phyloP scores from a whole-genome alignment of 768 basidiomycete species.

The Mycena epipterygia region DNA sequence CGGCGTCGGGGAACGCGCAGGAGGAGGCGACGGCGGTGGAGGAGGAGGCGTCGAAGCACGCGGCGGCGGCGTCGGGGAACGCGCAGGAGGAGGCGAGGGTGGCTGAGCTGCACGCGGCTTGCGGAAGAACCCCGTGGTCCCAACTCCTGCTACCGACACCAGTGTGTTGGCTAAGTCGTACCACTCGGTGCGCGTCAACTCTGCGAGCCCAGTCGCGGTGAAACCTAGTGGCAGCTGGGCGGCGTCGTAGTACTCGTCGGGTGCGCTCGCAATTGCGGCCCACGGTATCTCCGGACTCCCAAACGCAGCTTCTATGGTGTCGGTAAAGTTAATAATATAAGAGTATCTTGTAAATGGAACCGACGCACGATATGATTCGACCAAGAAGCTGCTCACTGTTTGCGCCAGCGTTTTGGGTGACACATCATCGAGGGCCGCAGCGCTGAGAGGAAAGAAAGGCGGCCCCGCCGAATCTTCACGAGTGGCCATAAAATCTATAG shows the following conservation, averaged over 20 bases:
- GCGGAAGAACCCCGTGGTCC: constrained; percentile 17
- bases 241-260: constrained; percentile 14
- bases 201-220: not conserved
- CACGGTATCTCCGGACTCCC: not conserved
- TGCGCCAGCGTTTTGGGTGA: not conserved
- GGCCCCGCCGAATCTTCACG: not conserved
- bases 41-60: no score
- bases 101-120: no score
- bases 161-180: not conserved
- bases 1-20: no score
- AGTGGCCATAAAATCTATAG: not conserved
- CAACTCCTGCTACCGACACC: not conserved
- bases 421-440: constrained; percentile 4
- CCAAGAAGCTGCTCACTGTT: not conserved
- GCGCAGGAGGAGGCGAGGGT: no score
- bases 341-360: not conserved
- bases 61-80: no score
- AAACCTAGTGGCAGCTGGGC: not conserved
- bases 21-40: no score
- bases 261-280: not conserved
- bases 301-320: constrained; percentile 15
- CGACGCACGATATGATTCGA: not conserved
- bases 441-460: not conserved
- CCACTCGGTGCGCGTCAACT: not conserved
- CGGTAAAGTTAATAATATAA: not conserved